Conservation (phyloP, 2,329 filamentous ascomycete species). For the Alternaria ventricosa region DNA sequence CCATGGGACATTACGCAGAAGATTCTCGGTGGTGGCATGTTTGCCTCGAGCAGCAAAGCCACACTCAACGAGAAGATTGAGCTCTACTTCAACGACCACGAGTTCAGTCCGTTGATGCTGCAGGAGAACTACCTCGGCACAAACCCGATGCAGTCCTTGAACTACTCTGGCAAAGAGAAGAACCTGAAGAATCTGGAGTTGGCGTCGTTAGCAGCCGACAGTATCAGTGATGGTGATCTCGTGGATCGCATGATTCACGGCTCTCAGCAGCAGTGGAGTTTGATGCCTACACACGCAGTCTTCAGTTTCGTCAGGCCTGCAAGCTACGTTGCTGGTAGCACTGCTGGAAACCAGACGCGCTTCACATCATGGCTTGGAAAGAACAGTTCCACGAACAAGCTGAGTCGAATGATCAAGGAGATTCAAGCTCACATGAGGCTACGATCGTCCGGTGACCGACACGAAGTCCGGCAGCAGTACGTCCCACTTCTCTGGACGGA, state of each 20-base stretch:
- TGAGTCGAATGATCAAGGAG: constrained; percentile 84
- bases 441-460: constrained; percentile 84
- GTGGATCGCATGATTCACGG: constrained; percentile 99
- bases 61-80: constrained; percentile 98
- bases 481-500: constrained; percentile 86
- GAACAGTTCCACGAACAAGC: constrained; percentile 79
- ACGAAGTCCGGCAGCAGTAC: constrained; percentile 95
- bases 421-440: constrained; percentile 98
- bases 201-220: constrained; percentile 85
- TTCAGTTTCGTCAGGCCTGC: constrained; percentile 94
- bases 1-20: constrained; percentile 98
- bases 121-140: constrained; percentile 96
- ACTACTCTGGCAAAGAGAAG: constrained; percentile 70
- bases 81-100: constrained; percentile 98
- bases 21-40: constrained; percentile 86
- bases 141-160: constrained; percentile 70
- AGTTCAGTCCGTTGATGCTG: constrained; percentile 96
- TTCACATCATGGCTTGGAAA: constrained; percentile 96
- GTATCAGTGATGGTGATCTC: constrained; percentile 95
- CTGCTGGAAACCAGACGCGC: constrained; percentile 67
- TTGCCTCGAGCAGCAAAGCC: constrained; percentile 79
- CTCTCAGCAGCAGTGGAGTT: constrained; percentile 95
- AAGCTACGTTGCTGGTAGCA: constrained; percentile 82
- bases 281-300: constrained; percentile 95
- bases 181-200: constrained; percentile 85